Percentiles rank a stretch among this genome's conserved stretches.
Evolutionary conservation across 2,329 filamentous ascomycete genomes (phyloP).

Genomic region (Fusarium palustre): DNA sequence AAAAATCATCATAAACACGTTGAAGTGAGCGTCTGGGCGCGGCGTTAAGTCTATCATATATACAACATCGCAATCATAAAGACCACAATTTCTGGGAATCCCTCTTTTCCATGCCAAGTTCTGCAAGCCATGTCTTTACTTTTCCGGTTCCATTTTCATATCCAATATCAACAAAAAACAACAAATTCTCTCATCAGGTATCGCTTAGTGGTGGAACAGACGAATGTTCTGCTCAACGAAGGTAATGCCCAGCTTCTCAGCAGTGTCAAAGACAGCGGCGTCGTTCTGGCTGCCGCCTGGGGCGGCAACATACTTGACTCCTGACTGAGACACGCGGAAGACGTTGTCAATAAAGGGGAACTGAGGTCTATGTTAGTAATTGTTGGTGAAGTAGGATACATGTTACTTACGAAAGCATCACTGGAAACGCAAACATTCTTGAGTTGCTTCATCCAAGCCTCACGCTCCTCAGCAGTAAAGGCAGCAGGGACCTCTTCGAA

Average conservation of each 20-base stretch:
- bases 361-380: conserved; percentile 57
- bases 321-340: conserved; percentile 88
- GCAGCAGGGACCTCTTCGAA: conserved; percentile 89
- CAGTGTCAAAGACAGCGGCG: conserved; percentile 83
- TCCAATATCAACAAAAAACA: conserved; percentile 11
- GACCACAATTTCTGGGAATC: conserved; percentile 31
- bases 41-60: conserved; percentile 44
- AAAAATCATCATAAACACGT: conserved; percentile 44
- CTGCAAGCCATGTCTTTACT: conserved; percentile 2
- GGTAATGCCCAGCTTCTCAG: conserved; percentile 90
- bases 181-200: conserved; percentile 33
- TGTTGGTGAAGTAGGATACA: background rate
- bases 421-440: conserved; percentile 87
- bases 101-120: conserved; percentile 15
- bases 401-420: conserved; percentile 86
- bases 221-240: conserved; percentile 96
- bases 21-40: conserved; percentile 39
- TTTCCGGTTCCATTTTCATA: conserved; percentile 27
- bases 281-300: conserved; percentile 93
- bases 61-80: conserved; percentile 32
- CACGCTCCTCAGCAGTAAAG: conserved; percentile 86
- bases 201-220: conserved; percentile 42
- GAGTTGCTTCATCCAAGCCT: conserved; percentile 86
- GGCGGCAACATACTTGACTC: conserved; percentile 95
- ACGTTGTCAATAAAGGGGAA: conserved; percentile 99